A percentile compares a stretch with the other conserved stretches of the same genome.
These are phyloP conservation scores for Quercus dentata DNA, from an alignment of 306 rosid species.

Conservation along the genomic window DNA sequence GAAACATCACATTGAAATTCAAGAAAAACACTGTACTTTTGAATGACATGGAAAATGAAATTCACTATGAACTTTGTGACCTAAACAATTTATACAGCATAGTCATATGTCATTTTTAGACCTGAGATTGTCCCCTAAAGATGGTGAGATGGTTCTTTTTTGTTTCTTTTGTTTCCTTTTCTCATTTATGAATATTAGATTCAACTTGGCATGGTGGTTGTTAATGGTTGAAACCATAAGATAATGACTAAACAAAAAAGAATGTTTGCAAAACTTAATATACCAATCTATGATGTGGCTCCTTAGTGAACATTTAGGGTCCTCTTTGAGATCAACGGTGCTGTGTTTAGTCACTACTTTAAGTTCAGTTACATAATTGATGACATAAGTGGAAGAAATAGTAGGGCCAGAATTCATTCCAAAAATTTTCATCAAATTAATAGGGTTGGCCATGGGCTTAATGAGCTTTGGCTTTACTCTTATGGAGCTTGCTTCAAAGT, in stretches of 20 bases:
- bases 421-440: too few relatives aligned
- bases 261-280: neutral
- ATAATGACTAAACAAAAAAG: neutral
- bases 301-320: too few relatives aligned
- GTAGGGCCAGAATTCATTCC: too few relatives aligned
- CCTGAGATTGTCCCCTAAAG: neutral
- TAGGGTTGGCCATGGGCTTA: too few relatives aligned
- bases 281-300: too few relatives aligned
- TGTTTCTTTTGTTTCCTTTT: neutral
- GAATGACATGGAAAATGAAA: neutral
- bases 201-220: neutral
- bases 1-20: too few relatives aligned
- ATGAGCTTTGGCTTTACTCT: too few relatives aligned
- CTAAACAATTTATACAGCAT: neutral
- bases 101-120: neutral
- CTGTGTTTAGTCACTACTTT: too few relatives aligned
- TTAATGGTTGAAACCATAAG: neutral
- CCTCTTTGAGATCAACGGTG: too few relatives aligned
- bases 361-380: too few relatives aligned
- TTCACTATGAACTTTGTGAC: neutral
- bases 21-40: neutral
- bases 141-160: neutral
- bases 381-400: too few relatives aligned
- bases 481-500: too few relatives aligned
- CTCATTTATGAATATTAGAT: neutral